phyloP scores from a whole-genome alignment of 1,284 basidiomycete species.

The Marasmius sp. region DNA sequence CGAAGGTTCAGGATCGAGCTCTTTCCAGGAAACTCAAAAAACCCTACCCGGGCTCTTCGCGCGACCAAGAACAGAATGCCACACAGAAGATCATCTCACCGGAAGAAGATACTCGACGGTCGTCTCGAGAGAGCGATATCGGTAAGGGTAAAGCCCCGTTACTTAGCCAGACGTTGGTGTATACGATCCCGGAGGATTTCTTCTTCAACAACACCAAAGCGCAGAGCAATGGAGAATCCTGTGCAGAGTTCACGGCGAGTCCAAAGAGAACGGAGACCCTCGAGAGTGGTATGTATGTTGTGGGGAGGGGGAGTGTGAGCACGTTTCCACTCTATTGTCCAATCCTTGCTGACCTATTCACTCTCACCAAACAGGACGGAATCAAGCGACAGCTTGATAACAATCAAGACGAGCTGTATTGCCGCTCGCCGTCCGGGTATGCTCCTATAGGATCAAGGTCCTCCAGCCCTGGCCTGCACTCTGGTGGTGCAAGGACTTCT shows the following conservation, averaged over 20 bases:
- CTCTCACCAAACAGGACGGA: constrained; percentile 22
- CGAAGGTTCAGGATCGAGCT: background rate
- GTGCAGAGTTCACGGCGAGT: constrained; percentile 65
- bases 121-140: constrained; percentile 79
- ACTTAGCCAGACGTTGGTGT: constrained; percentile 62
- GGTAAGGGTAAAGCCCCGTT: constrained; percentile 70
- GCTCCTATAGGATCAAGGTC: background rate
- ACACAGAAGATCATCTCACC: constrained; percentile 55
- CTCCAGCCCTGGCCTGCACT: background rate
- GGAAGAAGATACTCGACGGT: constrained; percentile 74
- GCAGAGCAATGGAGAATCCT: constrained; percentile 59
- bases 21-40: constrained; percentile 18
- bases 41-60: constrained; percentile 28
- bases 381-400: background rate
- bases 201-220: constrained; percentile 28
- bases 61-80: background rate
- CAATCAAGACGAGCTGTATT: background rate
- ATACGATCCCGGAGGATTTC: constrained; percentile 66
- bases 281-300: constrained; percentile 57
- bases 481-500: constrained; percentile 9
- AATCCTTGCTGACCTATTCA: background rate
- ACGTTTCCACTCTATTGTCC: background rate
- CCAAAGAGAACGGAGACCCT: constrained; percentile 61
- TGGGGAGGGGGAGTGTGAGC: constrained; percentile 55
- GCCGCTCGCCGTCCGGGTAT: background rate